A percentile compares a stretch with the other conserved stretches of the same genome.
Conservation (phyloP, 2,329 filamentous ascomycete genomes). For the Sarocladiaceae sp. region DNA sequence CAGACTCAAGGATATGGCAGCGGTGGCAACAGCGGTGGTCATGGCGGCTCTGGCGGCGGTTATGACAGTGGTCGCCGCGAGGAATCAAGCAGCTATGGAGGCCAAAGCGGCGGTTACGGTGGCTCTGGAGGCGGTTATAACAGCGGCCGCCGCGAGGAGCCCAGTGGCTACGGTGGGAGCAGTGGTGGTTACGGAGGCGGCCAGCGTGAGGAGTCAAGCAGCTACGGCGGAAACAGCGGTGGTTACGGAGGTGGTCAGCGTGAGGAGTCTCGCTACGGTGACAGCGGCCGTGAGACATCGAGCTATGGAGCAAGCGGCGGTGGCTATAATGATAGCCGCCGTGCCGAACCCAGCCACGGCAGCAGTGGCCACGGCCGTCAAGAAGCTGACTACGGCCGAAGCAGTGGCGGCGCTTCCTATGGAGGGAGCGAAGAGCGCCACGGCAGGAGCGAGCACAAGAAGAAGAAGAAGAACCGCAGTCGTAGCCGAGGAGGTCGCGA, state of each 20-base stretch:
- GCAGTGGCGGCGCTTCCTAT: background rate
- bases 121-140: conserved; percentile 11
- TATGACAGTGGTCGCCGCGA: conserved; percentile 17
- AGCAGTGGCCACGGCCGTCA: conserved; percentile 14
- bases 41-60: conserved; percentile 15
- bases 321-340: conserved; percentile 8
- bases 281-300: conserved; percentile 15
- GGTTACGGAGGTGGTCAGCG: conserved; percentile 6
- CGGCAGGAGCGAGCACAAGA: background rate
- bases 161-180: conserved; percentile 18
- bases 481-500: background rate
- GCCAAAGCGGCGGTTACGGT: conserved; percentile 15
- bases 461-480: conserved; percentile 9
- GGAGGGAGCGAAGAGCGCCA: conserved; percentile 15
- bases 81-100: conserved; percentile 13
- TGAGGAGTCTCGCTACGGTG: conserved; percentile 8
- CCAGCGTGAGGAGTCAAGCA: conserved; percentile 15
- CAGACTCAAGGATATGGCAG: conserved; percentile 16
- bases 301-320: conserved; percentile 11
- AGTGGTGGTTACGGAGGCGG: conserved; percentile 16
- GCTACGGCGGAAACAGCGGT: conserved; percentile 11
- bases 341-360: conserved; percentile 11
- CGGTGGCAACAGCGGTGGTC: conserved; percentile 18
- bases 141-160: conserved; percentile 20
- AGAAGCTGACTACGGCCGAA: conserved; percentile 20